These are phyloP conservation scores for Lyophyllum semitale DNA, from an alignment of 768 basidiomycete genomes.

Conservation along the genomic window DNA sequence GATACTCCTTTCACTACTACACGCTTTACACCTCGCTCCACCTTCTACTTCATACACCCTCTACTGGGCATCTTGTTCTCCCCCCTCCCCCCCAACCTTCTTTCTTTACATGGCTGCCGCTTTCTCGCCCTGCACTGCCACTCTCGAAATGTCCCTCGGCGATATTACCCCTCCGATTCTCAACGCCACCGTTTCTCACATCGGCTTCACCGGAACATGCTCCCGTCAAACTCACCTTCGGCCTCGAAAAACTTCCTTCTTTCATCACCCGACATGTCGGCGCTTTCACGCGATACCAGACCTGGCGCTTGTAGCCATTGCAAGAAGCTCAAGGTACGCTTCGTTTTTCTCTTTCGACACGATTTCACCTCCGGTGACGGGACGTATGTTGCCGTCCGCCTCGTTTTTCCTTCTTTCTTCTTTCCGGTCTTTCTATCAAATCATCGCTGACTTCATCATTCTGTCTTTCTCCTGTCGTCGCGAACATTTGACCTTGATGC, in stretches of 20 bases:
- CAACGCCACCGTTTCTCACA: constrained; percentile 10
- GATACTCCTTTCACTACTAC: too few relatives aligned
- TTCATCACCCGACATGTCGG: constrained; percentile 3
- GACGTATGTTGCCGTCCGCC: constrained; percentile 12
- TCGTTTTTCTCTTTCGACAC: constrained; percentile 13
- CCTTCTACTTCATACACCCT: neutral
- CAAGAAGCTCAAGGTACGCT: constrained; percentile 82
- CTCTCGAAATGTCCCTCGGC: constrained; percentile 9
- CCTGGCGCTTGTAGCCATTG: constrained; percentile 85
- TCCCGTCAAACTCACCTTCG: constrained; percentile 1
- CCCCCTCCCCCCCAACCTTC: neutral
- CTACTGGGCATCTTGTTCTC: neutral
- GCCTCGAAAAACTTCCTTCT: constrained; percentile 9
- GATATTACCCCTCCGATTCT: constrained; percentile 4
- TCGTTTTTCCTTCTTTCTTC: constrained; percentile 7
- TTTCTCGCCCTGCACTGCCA: constrained; percentile 15
- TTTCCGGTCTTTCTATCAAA: constrained; percentile 9
- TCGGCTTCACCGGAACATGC: neutral
- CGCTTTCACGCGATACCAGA: constrained; percentile 36
- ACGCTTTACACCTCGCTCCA: neutral
- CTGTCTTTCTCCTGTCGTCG: constrained; percentile 15
- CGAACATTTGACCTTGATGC: constrained; percentile 14
- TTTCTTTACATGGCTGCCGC: neutral
- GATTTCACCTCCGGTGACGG: constrained; percentile 13
- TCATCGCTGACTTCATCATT: constrained; percentile 10